A percentile compares a stretch with the other conserved stretches of the same genome.
Conservation (phyloP, 2,329 filamentous ascomycete genomes). For the Lasiodiplodia theobromae region DNA sequence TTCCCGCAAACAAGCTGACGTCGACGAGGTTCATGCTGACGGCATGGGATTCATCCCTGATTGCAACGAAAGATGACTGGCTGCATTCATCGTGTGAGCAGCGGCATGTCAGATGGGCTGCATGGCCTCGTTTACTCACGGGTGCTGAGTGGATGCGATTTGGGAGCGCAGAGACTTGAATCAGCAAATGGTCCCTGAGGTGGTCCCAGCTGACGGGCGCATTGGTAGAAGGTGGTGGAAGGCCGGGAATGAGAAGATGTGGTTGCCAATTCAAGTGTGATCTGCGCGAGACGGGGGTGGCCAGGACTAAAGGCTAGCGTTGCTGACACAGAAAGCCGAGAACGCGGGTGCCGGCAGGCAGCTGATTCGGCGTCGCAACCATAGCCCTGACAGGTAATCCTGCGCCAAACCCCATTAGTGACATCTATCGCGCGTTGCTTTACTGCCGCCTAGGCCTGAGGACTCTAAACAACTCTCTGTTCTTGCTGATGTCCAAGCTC, state of each 20-base stretch:
- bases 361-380: constrained; percentile 21
- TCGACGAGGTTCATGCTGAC: neutral
- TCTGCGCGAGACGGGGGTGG: neutral
- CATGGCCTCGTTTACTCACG: neutral
- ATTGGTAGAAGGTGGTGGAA: neutral
- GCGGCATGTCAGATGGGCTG: neutral
- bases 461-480: neutral
- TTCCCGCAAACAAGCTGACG: neutral
- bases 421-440: constrained; percentile 1
- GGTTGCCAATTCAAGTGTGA: neutral
- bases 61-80: neutral
- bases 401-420: constrained; percentile 24
- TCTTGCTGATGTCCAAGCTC: constrained; percentile 7
- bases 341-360: neutral
- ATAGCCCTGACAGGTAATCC: neutral
- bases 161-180: neutral
- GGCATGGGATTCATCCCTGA: neutral
- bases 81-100: neutral
- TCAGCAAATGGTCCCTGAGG: neutral
- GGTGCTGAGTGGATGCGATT: neutral
- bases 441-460: constrained; percentile 9
- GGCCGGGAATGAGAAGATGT: neutral
- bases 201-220: neutral
- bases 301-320: neutral
- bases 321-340: neutral